Percentiles rank a stretch among this genome's conserved stretches.
Evolutionary conservation across 352 stramenopile genomes (phyloP).

Genomic region (Phytopythium sindhum): DNA sequence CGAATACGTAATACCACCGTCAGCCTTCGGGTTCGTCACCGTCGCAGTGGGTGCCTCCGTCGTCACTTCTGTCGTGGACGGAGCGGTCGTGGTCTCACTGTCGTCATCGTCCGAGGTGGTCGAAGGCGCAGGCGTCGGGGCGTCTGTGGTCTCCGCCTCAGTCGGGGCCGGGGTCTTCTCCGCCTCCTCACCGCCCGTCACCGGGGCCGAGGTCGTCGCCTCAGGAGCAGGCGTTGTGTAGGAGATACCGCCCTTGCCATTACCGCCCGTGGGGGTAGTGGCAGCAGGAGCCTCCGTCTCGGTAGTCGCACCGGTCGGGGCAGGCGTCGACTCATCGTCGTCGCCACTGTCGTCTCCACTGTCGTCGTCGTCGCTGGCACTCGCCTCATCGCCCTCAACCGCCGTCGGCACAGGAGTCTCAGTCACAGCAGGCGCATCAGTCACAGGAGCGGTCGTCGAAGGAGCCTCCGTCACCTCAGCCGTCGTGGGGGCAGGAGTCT

Average conservation of each 20-base stretch:
- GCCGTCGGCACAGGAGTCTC: neutral
- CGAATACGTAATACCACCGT: neutral
- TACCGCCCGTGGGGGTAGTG: neutral
- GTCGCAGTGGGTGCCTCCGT: neutral
- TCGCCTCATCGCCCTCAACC: neutral
- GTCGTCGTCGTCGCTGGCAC: neutral
- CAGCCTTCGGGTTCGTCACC: neutral
- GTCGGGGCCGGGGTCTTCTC: constrained; percentile 4
- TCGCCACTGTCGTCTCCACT: constrained; percentile 2
- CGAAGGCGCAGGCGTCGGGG: neutral
- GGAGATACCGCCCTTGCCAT: neutral
- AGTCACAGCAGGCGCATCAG: neutral
- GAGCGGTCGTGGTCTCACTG: neutral
- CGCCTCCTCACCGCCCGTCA: neutral
- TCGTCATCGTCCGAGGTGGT: neutral
- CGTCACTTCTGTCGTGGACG: neutral
- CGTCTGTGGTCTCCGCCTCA: neutral
- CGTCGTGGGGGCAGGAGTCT: neutral
- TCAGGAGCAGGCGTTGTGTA: neutral
- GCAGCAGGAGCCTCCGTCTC: neutral
- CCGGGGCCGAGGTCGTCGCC: neutral
- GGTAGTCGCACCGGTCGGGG: neutral
- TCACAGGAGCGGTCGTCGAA: neutral
- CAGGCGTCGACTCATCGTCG: constrained; percentile 1
- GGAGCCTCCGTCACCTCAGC: neutral